Conservation (phyloP, 2,329 filamentous ascomycete species). For the Cercospora sojina region DNA sequence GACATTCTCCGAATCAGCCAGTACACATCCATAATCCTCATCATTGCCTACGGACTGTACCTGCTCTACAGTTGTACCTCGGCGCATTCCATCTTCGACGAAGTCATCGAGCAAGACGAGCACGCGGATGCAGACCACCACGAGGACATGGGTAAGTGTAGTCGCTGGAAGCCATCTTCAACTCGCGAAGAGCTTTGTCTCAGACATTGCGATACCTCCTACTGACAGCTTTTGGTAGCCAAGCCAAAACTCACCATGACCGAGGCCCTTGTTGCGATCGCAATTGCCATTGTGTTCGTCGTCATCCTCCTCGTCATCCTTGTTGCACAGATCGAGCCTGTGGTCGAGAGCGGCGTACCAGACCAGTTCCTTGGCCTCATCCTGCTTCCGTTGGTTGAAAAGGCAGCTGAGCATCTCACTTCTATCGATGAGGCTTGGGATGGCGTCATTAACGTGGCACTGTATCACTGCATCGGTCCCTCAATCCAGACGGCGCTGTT, state of each 20-base stretch:
- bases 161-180: no score
- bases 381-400: slow-evolving; percentile 76
- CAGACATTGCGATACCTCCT: no score
- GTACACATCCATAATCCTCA: slow-evolving; percentile 66
- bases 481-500: slow-evolving; percentile 87
- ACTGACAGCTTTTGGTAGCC: no score
- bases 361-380: slow-evolving; percentile 68
- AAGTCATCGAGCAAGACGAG: slow-evolving; percentile 57
- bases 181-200: no score
- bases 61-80: slow-evolving; percentile 72
- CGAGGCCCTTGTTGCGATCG: slow-evolving; percentile 66
- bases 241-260: slow-evolving; percentile 72
- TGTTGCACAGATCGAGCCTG: slow-evolving; percentile 69
- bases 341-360: slow-evolving; percentile 49
- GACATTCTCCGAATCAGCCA: slow-evolving; percentile 66
- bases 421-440: slow-evolving; percentile 82
- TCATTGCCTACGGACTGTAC: slow-evolving; percentile 62
- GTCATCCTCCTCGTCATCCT: slow-evolving; percentile 71
- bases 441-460: slow-evolving; percentile 71
- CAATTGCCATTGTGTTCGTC: slow-evolving; percentile 65
- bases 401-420: slow-evolving; percentile 79
- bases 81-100: slow-evolving; percentile 75
- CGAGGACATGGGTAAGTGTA: no score
- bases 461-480: slow-evolving; percentile 80
- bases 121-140: slow-evolving; percentile 52